Base-by-base conservation (phyloP, 768 basidiomycete genomes). In the Rhizopogon vulgaris region DNA sequence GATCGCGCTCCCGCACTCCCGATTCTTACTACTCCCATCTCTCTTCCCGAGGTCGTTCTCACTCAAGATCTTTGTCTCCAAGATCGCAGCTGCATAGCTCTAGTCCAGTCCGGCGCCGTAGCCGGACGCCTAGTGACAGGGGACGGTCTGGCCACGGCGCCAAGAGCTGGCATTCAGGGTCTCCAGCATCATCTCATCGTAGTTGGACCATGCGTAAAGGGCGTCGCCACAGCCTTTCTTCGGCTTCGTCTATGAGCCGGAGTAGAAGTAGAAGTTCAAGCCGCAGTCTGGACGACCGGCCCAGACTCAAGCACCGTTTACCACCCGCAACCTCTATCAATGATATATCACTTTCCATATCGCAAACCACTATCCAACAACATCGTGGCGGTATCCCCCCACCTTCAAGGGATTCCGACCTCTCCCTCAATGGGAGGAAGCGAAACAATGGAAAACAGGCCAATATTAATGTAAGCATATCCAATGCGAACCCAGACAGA, bases 1-100 rank as follows among this genome's bases (percentile, higher is more conserved):
- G 66, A 52, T 76, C 87, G 25, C 79, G 74, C 30, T 88, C 84
- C 9, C 65, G 64, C 11, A 73, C 76, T 24, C 79, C 81, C 10
- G 82, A 78, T 38, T 87, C 87, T n/a, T 76, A 75, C 55, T 79
- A 78, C 49, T 85, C 85, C 18, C 78, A 71, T 43, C 78, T 71
- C 38, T 86, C 85, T 22, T 84, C 83, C 41, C 75, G 78, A 41
- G 82, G 78, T 52, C 84, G 80, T 34, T 87, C 85, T 27, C 78
- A 73, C 40, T 85, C 87, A 15, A 75, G 73, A 38, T 83, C 80
- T 34, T 62, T 69, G 52, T 83, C 86, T 22, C 84, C 85, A 14
- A 75, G 73, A 41, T 71, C 73, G 17, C 83, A 83, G 62, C 78
- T 76, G 24, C 73, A 75, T 54, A 79, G 77, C 52, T 69, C 74